Evolutionary conservation across 73 alveolate species (phyloP), one percentile per base, ranked within the genome.

Genomic region (Paramecium biaurelia): DNA sequence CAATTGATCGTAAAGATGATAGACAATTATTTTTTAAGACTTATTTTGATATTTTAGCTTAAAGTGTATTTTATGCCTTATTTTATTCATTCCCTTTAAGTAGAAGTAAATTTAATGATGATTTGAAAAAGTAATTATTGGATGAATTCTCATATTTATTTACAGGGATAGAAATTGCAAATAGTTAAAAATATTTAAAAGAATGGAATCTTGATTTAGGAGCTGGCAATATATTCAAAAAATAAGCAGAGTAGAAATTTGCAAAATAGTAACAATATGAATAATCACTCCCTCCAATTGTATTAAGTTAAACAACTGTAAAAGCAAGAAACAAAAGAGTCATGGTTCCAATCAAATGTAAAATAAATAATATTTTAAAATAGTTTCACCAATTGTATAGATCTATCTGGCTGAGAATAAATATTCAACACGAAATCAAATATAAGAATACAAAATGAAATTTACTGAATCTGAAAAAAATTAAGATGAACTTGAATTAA

Each of bases 141-240:
- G 88, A 92, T 67, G 96, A 89, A n/a, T 92, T 92, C 23, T 79
- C 93, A 4, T 85, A 72, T 32, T 34, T 70, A 11, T 82, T 93
- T 35, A 92, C 96, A 79, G 96, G 96, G 7, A 89, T 93, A 70
- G 79, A 70, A 20, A 89, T 89, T 9, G 58, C 93, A 14, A 93
- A 89, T 47, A 92, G 92, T 23, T 89, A 93, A 37, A 88, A 76
- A 45, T 93, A 93, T 53, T 35, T 85, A 10, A 93, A 85, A n/a
- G 76, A 93, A n/a, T 93, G 96, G 93, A 85, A 86, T 41, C 53
- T 93, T 15, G 96, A 93, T 76, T 85, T 93, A 67, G 96, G 96
- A 20, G 93, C 95, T 21, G 96, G 96, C 20, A 93, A 93, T 79
- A 92, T 93, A 26, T 56, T 93, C 15, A 41, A 85, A 28, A 82